Evolutionary conservation across 495 filamentous ascomycete genomes (phyloP).

Genomic region (Aspergillus asperescens): DNA sequence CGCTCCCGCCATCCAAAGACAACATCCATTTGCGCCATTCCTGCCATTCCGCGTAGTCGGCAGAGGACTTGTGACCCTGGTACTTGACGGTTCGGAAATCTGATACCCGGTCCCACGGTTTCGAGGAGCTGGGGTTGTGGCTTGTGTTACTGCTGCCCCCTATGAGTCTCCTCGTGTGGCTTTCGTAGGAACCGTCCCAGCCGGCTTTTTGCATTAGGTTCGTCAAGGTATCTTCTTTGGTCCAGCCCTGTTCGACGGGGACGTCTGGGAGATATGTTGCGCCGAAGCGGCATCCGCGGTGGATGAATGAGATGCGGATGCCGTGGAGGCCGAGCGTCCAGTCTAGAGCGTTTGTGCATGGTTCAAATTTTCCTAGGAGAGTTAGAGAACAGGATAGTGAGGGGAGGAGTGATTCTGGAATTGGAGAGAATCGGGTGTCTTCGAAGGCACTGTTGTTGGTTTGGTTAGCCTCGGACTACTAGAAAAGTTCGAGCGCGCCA

Average conservation of each 20-base stretch:
- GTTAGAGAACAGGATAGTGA: conserved; percentile 66
- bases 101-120: conserved; percentile 64
- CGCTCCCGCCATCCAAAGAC: conserved; percentile 32
- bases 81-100: conserved; percentile 73
- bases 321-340: conserved; percentile 86
- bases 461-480: conserved; percentile 6
- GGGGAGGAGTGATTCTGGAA: conserved; percentile 61
- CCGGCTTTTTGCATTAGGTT: conserved; percentile 93
- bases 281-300: conserved; percentile 55
- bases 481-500: no score
- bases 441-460: conserved; percentile 63
- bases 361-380: conserved; percentile 70
- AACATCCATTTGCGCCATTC: conserved; percentile 71
- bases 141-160: conserved; percentile 22
- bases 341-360: conserved; percentile 66
- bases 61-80: conserved; percentile 66
- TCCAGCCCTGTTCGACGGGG: conserved; percentile 88
- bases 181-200: conserved; percentile 51
- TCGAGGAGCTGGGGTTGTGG: conserved; percentile 15
- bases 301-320: conserved; percentile 66
- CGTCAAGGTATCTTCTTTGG: conserved; percentile 82
- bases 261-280: conserved; percentile 94
- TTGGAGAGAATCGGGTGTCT: conserved; percentile 78
- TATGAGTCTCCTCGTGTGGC: conserved; percentile 46
- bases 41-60: conserved; percentile 68